Evolutionary conservation across 163 green algal species (phyloP).

Genomic region (Chlorella variabilis): DNA sequence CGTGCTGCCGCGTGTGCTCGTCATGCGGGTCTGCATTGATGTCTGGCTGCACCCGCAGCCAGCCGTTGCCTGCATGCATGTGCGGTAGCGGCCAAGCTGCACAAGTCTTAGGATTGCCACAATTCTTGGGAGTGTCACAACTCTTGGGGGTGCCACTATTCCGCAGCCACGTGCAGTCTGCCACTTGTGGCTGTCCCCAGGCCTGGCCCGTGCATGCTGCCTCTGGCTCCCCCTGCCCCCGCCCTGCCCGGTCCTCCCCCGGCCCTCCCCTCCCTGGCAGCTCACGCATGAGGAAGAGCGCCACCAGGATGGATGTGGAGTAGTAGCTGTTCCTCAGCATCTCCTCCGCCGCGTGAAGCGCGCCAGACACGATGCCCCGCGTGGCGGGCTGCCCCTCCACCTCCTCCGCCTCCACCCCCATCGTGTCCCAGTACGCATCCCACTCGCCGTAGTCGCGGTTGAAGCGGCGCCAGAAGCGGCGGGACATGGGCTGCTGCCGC

Average conservation of each 20-base stretch:
- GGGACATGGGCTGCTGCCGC: background rate
- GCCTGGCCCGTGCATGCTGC: too few species aligned
- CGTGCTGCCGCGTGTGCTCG: constrained; percentile 9
- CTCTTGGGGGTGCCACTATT: too few species aligned
- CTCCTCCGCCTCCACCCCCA: constrained; percentile 20
- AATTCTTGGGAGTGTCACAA: too few species aligned
- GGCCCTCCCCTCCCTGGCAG: too few species aligned
- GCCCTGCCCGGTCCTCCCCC: too few species aligned
- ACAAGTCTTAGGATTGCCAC: too few species aligned
- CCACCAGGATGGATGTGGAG: constrained; percentile 16
- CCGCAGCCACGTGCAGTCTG: too few species aligned
- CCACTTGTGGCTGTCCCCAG: too few species aligned
- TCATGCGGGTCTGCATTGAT: background rate
- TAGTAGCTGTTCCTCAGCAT: constrained; percentile 10
- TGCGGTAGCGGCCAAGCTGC: background rate
- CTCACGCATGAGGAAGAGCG: constrained; percentile 31
- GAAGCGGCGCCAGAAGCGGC: constrained; percentile 34
- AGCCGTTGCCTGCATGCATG: background rate
- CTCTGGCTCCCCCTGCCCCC: too few species aligned
- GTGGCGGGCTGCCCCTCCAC: background rate
- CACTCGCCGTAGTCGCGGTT: constrained; percentile 26
- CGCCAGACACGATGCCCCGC: constrained; percentile 5
- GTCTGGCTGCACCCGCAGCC: constrained; percentile 23
- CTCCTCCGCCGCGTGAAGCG: constrained; percentile 13
- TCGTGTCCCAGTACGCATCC: constrained; percentile 26